phyloP scores from a whole-genome alignment of 768 basidiomycete genomes.

The Naganishia vaughanmartiniae region DNA sequence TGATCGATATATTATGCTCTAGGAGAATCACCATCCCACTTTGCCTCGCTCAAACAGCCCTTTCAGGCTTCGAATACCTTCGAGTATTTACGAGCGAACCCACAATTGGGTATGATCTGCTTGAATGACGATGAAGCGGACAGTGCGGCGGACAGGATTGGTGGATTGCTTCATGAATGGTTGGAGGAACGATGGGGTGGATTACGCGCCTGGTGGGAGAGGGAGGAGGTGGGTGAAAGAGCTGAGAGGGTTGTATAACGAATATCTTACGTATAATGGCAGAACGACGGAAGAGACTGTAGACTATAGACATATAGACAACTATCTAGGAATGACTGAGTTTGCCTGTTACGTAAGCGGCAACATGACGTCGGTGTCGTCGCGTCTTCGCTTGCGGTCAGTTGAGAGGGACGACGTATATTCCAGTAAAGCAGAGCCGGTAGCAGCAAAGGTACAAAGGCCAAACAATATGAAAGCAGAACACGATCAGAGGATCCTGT shows the following conservation, averaged over 20 bases:
- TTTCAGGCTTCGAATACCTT: constrained; percentile 30
- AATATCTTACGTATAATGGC: too few species aligned
- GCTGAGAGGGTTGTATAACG: neutral
- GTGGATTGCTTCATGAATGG: constrained; percentile 36
- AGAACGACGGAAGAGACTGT: too few species aligned
- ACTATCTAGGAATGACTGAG: too few species aligned
- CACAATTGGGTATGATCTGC: constrained; percentile 40
- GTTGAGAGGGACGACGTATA: neutral
- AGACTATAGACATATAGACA: too few species aligned
- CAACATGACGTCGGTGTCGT: neutral
- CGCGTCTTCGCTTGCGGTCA: neutral
- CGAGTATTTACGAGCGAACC: constrained; percentile 27
- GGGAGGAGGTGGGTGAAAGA: neutral
- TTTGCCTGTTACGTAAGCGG: neutral
- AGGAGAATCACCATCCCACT: constrained; percentile 39
- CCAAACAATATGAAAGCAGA: too few species aligned
- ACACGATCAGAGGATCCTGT: too few species aligned
- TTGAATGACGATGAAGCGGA: constrained; percentile 48
- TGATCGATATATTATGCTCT: neutral
- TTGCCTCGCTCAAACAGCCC: constrained; percentile 34
- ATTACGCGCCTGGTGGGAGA: constrained; percentile 33
- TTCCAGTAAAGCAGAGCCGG: too few species aligned
- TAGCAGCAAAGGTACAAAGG: too few species aligned
- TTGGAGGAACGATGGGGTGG: constrained; percentile 40
- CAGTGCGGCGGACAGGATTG: constrained; percentile 3